Evolutionary conservation across 176 grass and related monocot species (phyloP), one percentile per base, ranked within the genome.

Genomic region (Oryza punctata): DNA sequence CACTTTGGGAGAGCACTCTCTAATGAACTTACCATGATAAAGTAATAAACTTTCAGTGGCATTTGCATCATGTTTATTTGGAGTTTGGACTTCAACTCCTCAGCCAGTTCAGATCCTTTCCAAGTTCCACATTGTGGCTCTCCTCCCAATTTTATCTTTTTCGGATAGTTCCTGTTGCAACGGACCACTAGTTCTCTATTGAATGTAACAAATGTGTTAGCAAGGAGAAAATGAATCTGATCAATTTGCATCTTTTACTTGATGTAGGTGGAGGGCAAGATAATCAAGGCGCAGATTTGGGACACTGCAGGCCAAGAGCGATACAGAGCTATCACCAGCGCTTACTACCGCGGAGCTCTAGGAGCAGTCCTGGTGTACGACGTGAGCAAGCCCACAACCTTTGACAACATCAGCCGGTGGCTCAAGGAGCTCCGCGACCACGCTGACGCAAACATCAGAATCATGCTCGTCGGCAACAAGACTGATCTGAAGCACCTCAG

Each of bases 261-360:
- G 14, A 44, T 82, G 68, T n/a, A 97, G 94, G 94, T 97, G 16
- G 94, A 97, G 79, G 80, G 80, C 12, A 91, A 91, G 91, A 89
- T 92, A 83, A 94, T 97, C 84, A 97, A 97, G 83, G 91, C 94
- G 0, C 94, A 97, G 82, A 97, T 97, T 67, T 97, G 94, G 94
- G 94, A 97, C 82, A 97, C 94, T 0, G 91, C 94, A 12, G 94
- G 94, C 7, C 94, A 97, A 25, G 91, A 97, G 89, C 72, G 94
- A 21, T 97, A 97, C 68, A 40, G 94, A 40, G 94, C 94, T 16
- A 97, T 97, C 78, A 97, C 94, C 0, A 94, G 94, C 3, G 94
- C 94, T 14, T 97, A 97, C 89, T 97, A 97, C 78, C 94, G 94
- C 0, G 94, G 94, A 25, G 94, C 94, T 5, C 94, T 97, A 1